Base-by-base conservation (phyloP, 176 grass and related monocot genomes). In the Lolium perenne region DNA sequence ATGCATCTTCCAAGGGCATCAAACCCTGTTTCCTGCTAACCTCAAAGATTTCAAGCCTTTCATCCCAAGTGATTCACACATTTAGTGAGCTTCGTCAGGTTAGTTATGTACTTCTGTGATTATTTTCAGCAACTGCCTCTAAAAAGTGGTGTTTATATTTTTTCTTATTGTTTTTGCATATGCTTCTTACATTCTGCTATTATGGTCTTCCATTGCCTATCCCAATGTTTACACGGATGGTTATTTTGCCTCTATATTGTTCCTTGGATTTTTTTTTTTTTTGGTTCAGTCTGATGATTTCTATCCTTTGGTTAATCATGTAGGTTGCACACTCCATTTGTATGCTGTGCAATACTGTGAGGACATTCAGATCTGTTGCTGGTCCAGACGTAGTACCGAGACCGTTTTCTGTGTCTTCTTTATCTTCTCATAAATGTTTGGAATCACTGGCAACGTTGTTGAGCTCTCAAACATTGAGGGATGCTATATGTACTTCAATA, bases 81-180 rank as follows among this genome's bases (percentile, higher is more conserved):
- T 99, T 90, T 80, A 88, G 92, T 40, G 97, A 99, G 80, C 97
- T 99, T 93, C 94, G 97, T 60, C 94, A 96, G 92, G 97, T 98
- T 83, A 63, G 93, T 95, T 81, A 86, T 77, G 48, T 81, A 35
- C 32, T 76, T 71, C 20, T 83, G 25, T 35, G 71, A 41, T 85
- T 86, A 67, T 3, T 80, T 78, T 71, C 17, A 23, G 45, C 76
- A 55, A 35, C 51, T 82, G 22, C 22, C 46, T 76, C 41, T 60
- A 85, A 64, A 22, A 26, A 48, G 8, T 46, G 26, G 25, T 78
- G 10, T 40, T 6, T 68, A 49, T 50, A 18, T 80, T 15, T 11
- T 59, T 80, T 15, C 7, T 43, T 59, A 10, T 12, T 20, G 5
- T 21, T 23, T 77, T 82, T 61, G 49, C 63, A 18, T 79, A 53